phyloP scores from a whole-genome alignment of 495 filamentous ascomycete species.

The Neurospora sp. region DNA sequence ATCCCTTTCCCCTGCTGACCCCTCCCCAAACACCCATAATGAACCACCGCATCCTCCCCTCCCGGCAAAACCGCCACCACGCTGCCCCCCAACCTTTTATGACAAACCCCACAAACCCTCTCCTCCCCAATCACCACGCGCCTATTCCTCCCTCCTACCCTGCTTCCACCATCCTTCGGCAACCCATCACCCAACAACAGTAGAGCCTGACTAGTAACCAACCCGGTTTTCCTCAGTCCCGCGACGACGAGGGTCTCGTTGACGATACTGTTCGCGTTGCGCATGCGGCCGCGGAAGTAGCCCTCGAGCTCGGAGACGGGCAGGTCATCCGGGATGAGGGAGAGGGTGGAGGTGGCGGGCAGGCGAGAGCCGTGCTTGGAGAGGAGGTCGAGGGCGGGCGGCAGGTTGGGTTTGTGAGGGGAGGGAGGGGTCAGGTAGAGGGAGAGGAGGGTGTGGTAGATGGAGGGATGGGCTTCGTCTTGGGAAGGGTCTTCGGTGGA shows the following conservation, averaged over 20 bases:
- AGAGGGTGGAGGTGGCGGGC: conserved; percentile 73
- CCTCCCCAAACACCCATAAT: conserved; percentile 68
- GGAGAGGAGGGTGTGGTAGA: conserved; percentile 83
- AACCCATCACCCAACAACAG: conserved; percentile 58
- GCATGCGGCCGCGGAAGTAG: conserved; percentile 87
- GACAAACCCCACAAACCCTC: conserved; percentile 79
- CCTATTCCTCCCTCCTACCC: conserved; percentile 51
- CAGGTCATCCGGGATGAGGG: conserved; percentile 71
- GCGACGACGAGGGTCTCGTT: conserved; percentile 70
- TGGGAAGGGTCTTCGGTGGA: conserved; percentile 32
- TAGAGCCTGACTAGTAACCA: conserved; percentile 58
- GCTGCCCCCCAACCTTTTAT: conserved; percentile 83
- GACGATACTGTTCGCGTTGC: conserved; percentile 69
- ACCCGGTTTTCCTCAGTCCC: conserved; percentile 60
- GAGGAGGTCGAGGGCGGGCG: conserved; percentile 74
- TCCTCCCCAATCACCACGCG: conserved; percentile 77
- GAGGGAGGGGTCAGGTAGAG: conserved; percentile 81
- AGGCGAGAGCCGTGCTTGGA: conserved; percentile 86
- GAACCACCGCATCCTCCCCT: conserved; percentile 52
- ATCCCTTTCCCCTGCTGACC: conserved; percentile 13
- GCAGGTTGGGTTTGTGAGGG: conserved; percentile 61
- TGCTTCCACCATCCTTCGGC: conserved; percentile 43
- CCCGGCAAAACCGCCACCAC: conserved; percentile 54
- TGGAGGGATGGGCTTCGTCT: conserved; percentile 54
- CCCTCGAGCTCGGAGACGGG: conserved; percentile 71